Percentiles rank a stretch among this genome's conserved stretches.
These are phyloP conservation scores for Xylaria grammica DNA, from an alignment of 495 filamentous ascomycete species.

Conservation along the genomic window DNA sequence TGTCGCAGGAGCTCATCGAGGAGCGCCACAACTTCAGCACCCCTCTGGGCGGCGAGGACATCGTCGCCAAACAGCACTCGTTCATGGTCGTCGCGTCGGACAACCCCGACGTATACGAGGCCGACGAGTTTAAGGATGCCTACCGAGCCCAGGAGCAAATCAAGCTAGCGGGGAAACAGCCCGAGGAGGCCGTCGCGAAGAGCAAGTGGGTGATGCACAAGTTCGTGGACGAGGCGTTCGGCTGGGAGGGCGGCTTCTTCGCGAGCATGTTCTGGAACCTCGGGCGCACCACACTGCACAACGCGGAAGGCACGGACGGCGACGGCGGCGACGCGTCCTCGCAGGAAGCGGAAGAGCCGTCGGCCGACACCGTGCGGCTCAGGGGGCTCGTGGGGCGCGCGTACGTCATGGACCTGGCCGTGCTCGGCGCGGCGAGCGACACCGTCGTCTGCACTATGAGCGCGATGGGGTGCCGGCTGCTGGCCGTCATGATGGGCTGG, in stretches of 20 bases:
- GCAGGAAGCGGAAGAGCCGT: slow-evolving; percentile 34
- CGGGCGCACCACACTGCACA: slow-evolving; percentile 47
- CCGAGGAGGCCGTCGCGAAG: slow-evolving; percentile 40
- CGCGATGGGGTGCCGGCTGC: slow-evolving; percentile 65
- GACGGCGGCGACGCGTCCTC: no score
- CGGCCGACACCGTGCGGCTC: slow-evolving; percentile 59
- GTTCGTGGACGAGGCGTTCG: slow-evolving; percentile 68
- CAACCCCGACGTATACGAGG: slow-evolving; percentile 68
- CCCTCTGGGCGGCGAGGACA: slow-evolving; percentile 37
- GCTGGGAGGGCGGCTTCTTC: slow-evolving; percentile 81
- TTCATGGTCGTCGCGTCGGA: slow-evolving; percentile 70
- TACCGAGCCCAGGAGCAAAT: slow-evolving; percentile 68
- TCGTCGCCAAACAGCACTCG: slow-evolving; percentile 43
- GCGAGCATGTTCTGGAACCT: slow-evolving; percentile 70
- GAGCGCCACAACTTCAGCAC: slow-evolving; percentile 40
- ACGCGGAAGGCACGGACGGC: slow-evolving; percentile 30
- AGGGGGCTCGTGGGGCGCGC: slow-evolving; percentile 69
- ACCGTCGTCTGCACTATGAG: slow-evolving; percentile 70
- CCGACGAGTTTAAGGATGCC: slow-evolving; percentile 57
- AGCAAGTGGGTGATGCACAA: slow-evolving; percentile 53
- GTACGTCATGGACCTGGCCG: slow-evolving; percentile 74
- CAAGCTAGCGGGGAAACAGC: slow-evolving; percentile 63
- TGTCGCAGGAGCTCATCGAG: slow-evolving; percentile 50
- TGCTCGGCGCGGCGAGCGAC: slow-evolving; percentile 65
- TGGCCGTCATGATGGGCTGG: slow-evolving; percentile 84